These are phyloP conservation scores for barley (Hordeum vulgare) DNA, from an alignment of 176 grass and related monocot species.

Conservation along the genomic window MorexV3_pseudomolecules_assembly NC_058521.1:29305608-29306107, in stretches of 20 bases:
- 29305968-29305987: background rate
- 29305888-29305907: background rate
- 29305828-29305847: background rate
- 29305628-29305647: background rate
- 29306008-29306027: background rate
- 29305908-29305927: background rate
- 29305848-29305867: background rate
- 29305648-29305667: background rate
- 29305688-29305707: background rate
- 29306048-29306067: conserved; percentile 74
- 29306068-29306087: conserved; percentile 39
- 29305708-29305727: background rate
- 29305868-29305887: background rate
- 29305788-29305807: too few species aligned
- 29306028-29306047: conserved; percentile 38
- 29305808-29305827: too few species aligned
- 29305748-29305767: background rate
- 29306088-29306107: too few species aligned
- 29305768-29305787: background rate
- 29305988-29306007: background rate
- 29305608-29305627: background rate
- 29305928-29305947: background rate
- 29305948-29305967: background rate
- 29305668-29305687: background rate
- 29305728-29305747: background rate